A percentile compares a stretch with the other conserved stretches of the same genome.
phyloP scores from a whole-genome alignment of 2,329 filamentous ascomycete genomes.

The Hysterium pulicare region DNA sequence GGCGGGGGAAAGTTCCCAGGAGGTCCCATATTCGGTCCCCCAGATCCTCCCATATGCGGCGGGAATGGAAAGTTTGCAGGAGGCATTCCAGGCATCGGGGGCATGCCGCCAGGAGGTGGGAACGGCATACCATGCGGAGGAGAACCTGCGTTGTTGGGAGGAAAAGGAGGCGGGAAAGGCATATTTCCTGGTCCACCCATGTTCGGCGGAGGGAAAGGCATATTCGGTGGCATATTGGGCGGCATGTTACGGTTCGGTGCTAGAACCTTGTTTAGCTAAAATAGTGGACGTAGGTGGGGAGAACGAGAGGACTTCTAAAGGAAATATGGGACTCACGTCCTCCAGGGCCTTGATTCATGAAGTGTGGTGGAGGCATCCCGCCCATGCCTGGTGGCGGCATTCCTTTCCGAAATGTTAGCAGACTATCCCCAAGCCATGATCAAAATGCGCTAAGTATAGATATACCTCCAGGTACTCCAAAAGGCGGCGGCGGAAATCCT shows the following conservation, averaged over 20 bases:
- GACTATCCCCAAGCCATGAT: background rate
- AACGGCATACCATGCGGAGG: slow-evolving; percentile 39
- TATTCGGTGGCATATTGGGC: slow-evolving; percentile 21
- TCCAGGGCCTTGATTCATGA: slow-evolving; percentile 38
- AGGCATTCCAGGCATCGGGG: slow-evolving; percentile 9
- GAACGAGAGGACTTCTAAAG: background rate
- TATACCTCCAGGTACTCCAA: slow-evolving; percentile 55
- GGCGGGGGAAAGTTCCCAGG: slow-evolving; percentile 1
- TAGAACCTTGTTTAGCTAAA: slow-evolving; percentile 2
- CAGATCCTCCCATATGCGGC: background rate
- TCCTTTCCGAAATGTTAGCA: slow-evolving; percentile 24
- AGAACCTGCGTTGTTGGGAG: slow-evolving; percentile 23
- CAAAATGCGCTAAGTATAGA: slow-evolving; percentile 11
- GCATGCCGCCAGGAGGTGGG: slow-evolving; percentile 37
- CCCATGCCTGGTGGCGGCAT: too few species aligned
- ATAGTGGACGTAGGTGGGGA: background rate
- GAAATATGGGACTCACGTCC: slow-evolving; percentile 28
- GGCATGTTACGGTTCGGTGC: slow-evolving; percentile 17
- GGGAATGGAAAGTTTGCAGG: slow-evolving; percentile 1
- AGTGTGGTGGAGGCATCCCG: slow-evolving; percentile 36
- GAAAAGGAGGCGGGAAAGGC: slow-evolving; percentile 29
- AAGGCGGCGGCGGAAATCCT: slow-evolving; percentile 51
- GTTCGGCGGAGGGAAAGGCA: slow-evolving; percentile 23
- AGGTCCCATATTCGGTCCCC: background rate
- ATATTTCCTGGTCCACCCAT: slow-evolving; percentile 12